Evolutionary conservation across 1,284 basidiomycete genomes (phyloP), one percentile per base, ranked within the genome.

Genomic region (Peniophora sp.): DNA sequence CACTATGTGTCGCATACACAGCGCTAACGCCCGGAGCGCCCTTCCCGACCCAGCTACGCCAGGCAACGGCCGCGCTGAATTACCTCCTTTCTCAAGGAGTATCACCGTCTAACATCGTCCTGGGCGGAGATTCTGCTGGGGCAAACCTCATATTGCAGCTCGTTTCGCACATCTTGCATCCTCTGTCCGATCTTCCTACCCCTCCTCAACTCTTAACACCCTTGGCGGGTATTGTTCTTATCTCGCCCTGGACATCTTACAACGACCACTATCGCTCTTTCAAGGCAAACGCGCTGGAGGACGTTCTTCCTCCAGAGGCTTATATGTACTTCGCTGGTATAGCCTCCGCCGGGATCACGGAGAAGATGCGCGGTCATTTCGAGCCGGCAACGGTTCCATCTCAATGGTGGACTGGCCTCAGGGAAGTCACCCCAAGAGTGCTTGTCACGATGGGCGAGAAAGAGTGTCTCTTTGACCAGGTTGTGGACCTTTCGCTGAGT

Each of bases 391-490:
- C 25, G 9, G 45, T 46, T n/a, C 39, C 19, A 16, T n/a, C 19
- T 2, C 2, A 17, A 3, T 50, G 50, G 50, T 50, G 43, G 44
- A 20, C 11, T 14, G 46, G 46, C 12, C 36, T 52, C 14, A 46
- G 22, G 17, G 25, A 23, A 14, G 34, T 64, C 22, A 65, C 70
- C 2, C 57, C 61, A 9, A 61, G 63, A 17, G 50, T 73, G 2
- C 57, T 72, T 3, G 60, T 73, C 25, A 69, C 65, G 0, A 65
- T 61, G 2, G 72, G 72, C 8, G 63, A 61, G 16, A 53, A 52
- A 10, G 72, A 74, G 55, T 62, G 63, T 36, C 51, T 72, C 45
- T 56, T 64, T 48, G 69, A 72, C 53, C 65, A 66, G 23, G 66
- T 69, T 39, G 52, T 68, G n/a, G 47, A 45, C 22, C 59, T 72